phyloP scores from a whole-genome alignment of 257 asterid species.

The Jaltomata sinuosa region DNA sequence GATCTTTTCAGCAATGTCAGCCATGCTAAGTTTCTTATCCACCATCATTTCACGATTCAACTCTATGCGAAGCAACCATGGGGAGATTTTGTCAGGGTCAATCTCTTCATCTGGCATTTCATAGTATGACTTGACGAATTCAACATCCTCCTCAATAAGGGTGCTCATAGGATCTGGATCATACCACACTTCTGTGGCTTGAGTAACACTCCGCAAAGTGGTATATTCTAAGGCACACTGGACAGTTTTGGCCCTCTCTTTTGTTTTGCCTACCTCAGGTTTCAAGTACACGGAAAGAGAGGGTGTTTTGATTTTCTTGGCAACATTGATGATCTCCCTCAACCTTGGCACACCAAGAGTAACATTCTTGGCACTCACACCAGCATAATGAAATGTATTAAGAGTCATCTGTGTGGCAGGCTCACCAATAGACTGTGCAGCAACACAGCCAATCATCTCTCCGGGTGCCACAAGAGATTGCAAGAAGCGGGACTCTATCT shows the following conservation, averaged over 20 bases:
- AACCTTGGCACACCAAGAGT: slow-evolving; percentile 97
- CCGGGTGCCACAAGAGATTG: slow-evolving; percentile 99
- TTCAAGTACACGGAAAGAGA: slow-evolving; percentile 90
- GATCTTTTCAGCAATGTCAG: slow-evolving; percentile 96
- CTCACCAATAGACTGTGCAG: slow-evolving; percentile 98
- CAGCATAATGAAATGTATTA: slow-evolving; percentile 97
- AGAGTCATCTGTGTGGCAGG: slow-evolving; percentile 99
- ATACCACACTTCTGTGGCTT: slow-evolving; percentile 99
- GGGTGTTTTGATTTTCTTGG: slow-evolving; percentile 94
- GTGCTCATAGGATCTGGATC: slow-evolving; percentile 98
- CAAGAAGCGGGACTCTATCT: slow-evolving; percentile 92
- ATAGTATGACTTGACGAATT: slow-evolving; percentile 85
- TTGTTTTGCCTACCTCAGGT: slow-evolving; percentile 64
- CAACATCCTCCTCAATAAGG: slow-evolving; percentile 82
- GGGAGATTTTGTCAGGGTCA: slow-evolving; percentile 93
- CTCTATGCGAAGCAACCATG: slow-evolving; percentile 97
- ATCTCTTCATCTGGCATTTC: slow-evolving; percentile 99
- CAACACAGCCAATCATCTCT: slow-evolving; percentile 99
- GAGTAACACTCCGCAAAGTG: slow-evolving; percentile 88
- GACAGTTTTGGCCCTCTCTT: slow-evolving; percentile 92
- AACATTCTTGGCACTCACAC: slow-evolving; percentile 99
- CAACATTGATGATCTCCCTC: slow-evolving; percentile 98
- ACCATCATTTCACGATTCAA: slow-evolving; percentile 99
- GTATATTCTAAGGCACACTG: slow-evolving; percentile 98
- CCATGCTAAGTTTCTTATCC: slow-evolving; percentile 99